Conservation (phyloP, 148 eudicot genomes). For the Polygonum aviculare region DNA sequence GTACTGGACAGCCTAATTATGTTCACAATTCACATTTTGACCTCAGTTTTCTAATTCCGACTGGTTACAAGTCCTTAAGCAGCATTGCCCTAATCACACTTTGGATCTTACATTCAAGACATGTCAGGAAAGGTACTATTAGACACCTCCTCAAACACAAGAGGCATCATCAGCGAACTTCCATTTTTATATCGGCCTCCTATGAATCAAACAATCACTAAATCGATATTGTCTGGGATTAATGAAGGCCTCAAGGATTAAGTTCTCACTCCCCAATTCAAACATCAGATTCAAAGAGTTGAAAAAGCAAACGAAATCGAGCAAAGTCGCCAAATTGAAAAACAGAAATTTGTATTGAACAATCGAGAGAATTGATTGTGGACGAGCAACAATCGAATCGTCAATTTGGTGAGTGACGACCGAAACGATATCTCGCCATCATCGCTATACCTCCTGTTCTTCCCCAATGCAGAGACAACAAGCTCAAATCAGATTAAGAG, state of each 20-base stretch:
- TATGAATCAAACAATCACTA: slow-evolving; percentile 9
- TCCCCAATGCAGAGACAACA: slow-evolving; percentile 18
- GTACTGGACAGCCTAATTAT: too few relatives aligned
- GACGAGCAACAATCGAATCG: slow-evolving; percentile 94
- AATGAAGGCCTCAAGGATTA: neutral
- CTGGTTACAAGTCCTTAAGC: too few relatives aligned
- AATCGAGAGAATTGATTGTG: slow-evolving; percentile 19
- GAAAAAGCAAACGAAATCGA: neutral
- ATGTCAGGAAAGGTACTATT: slow-evolving; percentile 11
- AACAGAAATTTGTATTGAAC: neutral
- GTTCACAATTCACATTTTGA: too few relatives aligned
- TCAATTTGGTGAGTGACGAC: slow-evolving; percentile 54
- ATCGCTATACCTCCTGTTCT: slow-evolving; percentile 24
- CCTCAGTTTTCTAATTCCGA: too few relatives aligned
- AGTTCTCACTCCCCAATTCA: too few relatives aligned
- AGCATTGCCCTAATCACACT: too few relatives aligned
- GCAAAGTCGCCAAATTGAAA: neutral
- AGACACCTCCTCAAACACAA: neutral
- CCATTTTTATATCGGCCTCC: neutral
- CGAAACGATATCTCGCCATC: slow-evolving; percentile 87
- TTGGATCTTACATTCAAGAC: too few relatives aligned
- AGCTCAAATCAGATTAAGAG: neutral
- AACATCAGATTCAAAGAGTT: too few relatives aligned
- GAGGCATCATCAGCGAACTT: slow-evolving; percentile 11
- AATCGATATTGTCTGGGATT: neutral